These are phyloP conservation scores for Pachysandra terminalis DNA, from an alignment of 164 flowering plant species.

Conservation along the genomic window DNA sequence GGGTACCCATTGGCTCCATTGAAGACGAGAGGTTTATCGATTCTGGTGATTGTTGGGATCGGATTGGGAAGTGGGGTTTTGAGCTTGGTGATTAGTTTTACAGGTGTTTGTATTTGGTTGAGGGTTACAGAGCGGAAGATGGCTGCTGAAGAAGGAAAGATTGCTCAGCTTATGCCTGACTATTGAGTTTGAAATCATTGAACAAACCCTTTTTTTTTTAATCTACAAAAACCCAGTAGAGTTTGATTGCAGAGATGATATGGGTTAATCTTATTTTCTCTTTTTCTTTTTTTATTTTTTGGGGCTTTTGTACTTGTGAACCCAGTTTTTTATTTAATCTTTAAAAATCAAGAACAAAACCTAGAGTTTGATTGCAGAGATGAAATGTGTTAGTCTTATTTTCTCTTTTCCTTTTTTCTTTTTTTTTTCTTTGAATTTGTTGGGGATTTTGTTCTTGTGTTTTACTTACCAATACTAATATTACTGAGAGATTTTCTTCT, in stretches of 20 bases:
- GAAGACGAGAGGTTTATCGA: slow-evolving; percentile 52
- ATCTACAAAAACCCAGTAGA: neutral
- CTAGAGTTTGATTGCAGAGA: neutral
- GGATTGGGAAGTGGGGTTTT: slow-evolving; percentile 89
- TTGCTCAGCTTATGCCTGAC: slow-evolving; percentile 82
- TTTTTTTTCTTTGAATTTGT: neutral
- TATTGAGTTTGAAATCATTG: slow-evolving; percentile 29
- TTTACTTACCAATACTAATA: neutral
- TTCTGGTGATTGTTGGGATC: slow-evolving; percentile 83
- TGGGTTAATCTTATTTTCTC: neutral
- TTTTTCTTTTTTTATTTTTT: neutral
- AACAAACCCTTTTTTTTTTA: too few relatives aligned
- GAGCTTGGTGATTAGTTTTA: slow-evolving; percentile 81
- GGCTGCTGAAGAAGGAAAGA: slow-evolving; percentile 65
- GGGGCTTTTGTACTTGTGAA: neutral
- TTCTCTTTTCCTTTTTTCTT: neutral
- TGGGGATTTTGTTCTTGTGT: too few relatives aligned
- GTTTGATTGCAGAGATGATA: neutral
- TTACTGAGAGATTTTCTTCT: too few relatives aligned
- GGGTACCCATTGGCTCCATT: slow-evolving; percentile 78
- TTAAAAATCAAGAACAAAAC: too few relatives aligned
- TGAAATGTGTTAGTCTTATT: neutral
- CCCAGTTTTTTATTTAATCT: too few relatives aligned
- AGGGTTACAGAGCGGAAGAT: slow-evolving; percentile 67
- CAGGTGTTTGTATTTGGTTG: slow-evolving; percentile 90